These are phyloP conservation scores for Rhodotorula sphaerocarpa DNA, from an alignment of 768 basidiomycete species.

Conservation along the genomic window DNA sequence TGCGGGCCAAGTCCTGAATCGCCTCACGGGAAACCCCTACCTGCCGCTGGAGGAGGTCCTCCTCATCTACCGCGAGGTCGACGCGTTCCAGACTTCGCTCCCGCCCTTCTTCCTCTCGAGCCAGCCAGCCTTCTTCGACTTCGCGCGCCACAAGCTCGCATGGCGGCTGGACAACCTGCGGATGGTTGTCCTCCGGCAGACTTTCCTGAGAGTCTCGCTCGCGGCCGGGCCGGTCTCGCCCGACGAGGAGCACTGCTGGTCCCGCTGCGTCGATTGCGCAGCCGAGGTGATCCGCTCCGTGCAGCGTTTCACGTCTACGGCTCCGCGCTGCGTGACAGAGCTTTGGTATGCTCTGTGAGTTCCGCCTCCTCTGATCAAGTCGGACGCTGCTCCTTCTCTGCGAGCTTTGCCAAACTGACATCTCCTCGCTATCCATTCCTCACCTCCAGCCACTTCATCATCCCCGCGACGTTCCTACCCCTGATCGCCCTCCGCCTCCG, in stretches of 20 bases:
- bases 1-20: not conserved
- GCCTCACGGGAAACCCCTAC: not conserved
- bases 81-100: not conserved
- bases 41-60: not conserved
- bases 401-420: not conserved
- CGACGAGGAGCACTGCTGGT: not conserved
- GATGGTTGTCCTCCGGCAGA: slow-evolving; percentile 1
- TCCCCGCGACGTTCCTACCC: slow-evolving; percentile 5
- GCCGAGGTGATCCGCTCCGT: not conserved
- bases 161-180: slow-evolving; percentile 6
- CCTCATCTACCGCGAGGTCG: not conserved
- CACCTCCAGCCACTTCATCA: slow-evolving; percentile 5
- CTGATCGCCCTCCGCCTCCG: slow-evolving; percentile 15
- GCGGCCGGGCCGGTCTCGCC: too few relatives aligned
- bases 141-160: not conserved
- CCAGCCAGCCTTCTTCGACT: not conserved
- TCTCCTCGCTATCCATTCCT: not conserved
- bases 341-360: slow-evolving; percentile 6
- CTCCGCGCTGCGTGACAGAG: not conserved
- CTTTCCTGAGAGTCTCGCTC: slow-evolving; percentile 7
- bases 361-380: too few relatives aligned
- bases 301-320: not conserved
- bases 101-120: slow-evolving; percentile 1
- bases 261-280: not conserved
- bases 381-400: not conserved